A percentile compares a stretch with the other conserved stretches of the same genome.
These are phyloP conservation scores for Botrytis cinerea DNA, from an alignment of 2,329 filamentous ascomycete genomes.

Conservation along the genomic window DNA sequence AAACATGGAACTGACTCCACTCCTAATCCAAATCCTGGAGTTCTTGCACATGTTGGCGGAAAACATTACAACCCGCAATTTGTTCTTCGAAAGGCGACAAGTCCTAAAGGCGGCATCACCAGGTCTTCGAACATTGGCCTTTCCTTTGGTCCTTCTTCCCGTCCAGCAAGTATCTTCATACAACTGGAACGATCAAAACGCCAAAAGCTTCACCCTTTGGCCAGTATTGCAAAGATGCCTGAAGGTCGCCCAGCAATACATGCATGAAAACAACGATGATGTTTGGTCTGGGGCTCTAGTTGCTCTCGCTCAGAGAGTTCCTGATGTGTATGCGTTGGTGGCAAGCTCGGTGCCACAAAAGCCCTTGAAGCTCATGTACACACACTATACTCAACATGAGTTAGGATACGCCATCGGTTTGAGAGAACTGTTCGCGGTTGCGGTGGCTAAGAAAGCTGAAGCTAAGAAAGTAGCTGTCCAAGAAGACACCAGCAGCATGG, in stretches of 20 bases:
- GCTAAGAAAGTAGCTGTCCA: neutral
- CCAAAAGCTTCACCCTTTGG: neutral
- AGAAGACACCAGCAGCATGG: neutral
- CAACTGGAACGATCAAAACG: neutral
- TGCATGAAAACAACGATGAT: neutral
- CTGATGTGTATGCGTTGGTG: neutral
- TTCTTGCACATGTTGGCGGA: neutral
- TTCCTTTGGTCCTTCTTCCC: neutral
- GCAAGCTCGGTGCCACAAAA: neutral
- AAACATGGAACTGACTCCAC: neutral
- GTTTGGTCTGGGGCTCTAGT: neutral
- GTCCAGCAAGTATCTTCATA: fast-evolving
- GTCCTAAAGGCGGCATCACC: fast-evolving
- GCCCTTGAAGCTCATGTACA: fast-evolving
- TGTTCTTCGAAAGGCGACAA: neutral
- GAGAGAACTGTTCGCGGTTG: neutral
- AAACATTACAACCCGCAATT: fast-evolving
- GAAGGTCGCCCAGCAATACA: neutral
- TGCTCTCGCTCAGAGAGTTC: neutral
- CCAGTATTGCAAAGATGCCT: neutral
- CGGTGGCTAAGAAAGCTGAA: neutral
- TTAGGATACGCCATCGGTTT: neutral
- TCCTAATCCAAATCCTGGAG: neutral
- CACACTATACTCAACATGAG: neutral
- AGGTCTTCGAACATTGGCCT: neutral